Evolutionary conservation across 129 eudicot species (phyloP).

Genomic region (Mikania micrantha): DNA sequence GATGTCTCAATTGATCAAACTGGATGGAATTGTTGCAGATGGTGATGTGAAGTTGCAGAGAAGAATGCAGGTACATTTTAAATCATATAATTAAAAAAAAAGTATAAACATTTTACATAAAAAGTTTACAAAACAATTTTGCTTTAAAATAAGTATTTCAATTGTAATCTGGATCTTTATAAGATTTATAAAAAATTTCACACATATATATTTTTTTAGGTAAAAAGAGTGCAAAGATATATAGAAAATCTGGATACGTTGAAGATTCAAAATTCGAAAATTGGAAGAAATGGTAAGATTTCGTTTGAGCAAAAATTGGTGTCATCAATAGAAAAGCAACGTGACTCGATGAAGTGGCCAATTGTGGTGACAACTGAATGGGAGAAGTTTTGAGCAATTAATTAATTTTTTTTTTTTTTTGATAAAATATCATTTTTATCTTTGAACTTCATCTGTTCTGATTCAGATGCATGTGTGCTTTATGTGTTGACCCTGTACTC

Average conservation of each 20-base stretch:
- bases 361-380: constrained; percentile 58
- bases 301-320: constrained; percentile 23
- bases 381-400: constrained; percentile 53
- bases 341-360: constrained; percentile 40
- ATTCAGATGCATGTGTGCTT: background rate
- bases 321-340: constrained; percentile 29
- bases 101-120: no score
- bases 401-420: background rate
- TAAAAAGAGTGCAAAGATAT: constrained; percentile 75
- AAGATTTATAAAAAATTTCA: no score
- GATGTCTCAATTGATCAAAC: constrained; percentile 71
- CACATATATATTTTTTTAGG: constrained; percentile 35
- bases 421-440: background rate
- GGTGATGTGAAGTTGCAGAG: constrained; percentile 73
- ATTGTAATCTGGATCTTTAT: no score
- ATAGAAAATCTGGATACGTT: constrained; percentile 71
- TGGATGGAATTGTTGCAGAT: constrained; percentile 78
- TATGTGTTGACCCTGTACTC: background rate
- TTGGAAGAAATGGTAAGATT: background rate
- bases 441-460: background rate
- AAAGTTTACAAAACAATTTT: no score
- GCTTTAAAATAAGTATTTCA: no score
- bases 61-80: constrained; percentile 56
- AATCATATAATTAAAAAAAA: no score
- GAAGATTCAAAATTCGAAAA: constrained; percentile 41